Evolutionary conservation across 345 rosid genomes (phyloP).

Genomic region (Citrus unshiu): DNA sequence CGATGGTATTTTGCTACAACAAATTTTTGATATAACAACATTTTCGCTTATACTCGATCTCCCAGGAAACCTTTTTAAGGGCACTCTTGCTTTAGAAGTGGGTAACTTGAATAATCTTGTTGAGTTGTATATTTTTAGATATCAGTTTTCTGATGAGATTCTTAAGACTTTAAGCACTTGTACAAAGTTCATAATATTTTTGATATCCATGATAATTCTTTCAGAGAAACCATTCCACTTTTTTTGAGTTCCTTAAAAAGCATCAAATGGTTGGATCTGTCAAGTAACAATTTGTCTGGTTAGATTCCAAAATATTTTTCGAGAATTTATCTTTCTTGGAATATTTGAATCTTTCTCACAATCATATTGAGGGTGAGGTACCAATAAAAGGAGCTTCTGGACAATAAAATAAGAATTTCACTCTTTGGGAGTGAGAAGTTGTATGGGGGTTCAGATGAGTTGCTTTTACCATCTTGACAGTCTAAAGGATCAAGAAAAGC

Average conservation of each 20-base stretch:
- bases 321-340: background rate
- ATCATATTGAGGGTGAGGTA: constrained; percentile 5
- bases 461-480: constrained; percentile 5
- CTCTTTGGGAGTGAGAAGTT: constrained; percentile 9
- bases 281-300: constrained; percentile 7
- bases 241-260: background rate
- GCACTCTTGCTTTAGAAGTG: constrained; percentile 7
- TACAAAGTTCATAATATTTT: background rate
- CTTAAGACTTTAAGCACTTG: constrained; percentile 12
- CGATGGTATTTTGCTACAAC: constrained; percentile 1
- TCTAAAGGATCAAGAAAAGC: background rate
- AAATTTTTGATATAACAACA: background rate
- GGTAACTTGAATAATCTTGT: constrained; percentile 2
- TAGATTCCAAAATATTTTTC: background rate
- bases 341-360: constrained; percentile 13
- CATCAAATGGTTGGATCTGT: constrained; percentile 1
- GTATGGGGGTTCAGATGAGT: constrained; percentile 14
- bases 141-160: background rate
- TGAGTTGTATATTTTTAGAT: constrained; percentile 8
- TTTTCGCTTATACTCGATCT: background rate
- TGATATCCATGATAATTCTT: background rate
- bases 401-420: constrained; percentile 2
- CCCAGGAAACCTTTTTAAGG: background rate
- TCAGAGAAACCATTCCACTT: constrained; percentile 3
- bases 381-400: constrained; percentile 5